Evolutionary conservation across 768 basidiomycete species (phyloP).

Genomic region (Lentinula guzmanii): DNA sequence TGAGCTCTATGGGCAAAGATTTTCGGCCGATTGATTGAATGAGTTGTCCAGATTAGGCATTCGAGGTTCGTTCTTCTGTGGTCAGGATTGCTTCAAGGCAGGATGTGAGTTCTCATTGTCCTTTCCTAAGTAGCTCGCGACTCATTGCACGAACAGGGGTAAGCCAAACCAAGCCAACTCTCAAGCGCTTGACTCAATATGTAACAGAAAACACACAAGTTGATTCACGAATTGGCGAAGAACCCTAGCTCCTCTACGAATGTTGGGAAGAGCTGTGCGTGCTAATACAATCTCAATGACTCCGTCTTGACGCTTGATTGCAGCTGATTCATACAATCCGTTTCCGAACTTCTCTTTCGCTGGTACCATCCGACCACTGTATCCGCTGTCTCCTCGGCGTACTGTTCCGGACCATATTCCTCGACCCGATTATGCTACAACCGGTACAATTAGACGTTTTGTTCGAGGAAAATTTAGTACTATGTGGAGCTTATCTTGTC

Average conservation of each 20-base stretch:
- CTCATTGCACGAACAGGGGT: constrained; percentile 16
- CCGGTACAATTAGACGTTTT: constrained; percentile 41
- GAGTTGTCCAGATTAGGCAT: constrained; percentile 52
- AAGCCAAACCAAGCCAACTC: constrained; percentile 7
- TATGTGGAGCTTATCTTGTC: constrained; percentile 16
- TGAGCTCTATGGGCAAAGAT: constrained; percentile 5
- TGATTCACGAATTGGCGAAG: constrained; percentile 61
- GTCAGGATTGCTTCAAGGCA: constrained; percentile 94
- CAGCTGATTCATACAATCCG: constrained; percentile 77
- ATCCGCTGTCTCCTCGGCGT: constrained; percentile 81
- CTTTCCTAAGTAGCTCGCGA: neutral
- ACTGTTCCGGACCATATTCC: constrained; percentile 77
- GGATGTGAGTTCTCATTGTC: constrained; percentile 58
- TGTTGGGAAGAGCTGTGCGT: constrained; percentile 1
- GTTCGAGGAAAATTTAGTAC: constrained; percentile 10
- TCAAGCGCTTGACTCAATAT: neutral
- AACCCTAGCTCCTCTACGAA: constrained; percentile 6
- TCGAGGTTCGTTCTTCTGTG: constrained; percentile 84
- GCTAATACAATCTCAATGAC: neutral
- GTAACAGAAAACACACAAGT: constrained; percentile 74
- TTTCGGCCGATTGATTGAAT: constrained; percentile 8
- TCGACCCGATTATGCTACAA: constrained; percentile 82
- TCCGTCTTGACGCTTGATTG: neutral
- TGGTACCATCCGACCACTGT: constrained; percentile 73
- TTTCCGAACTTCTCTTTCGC: constrained; percentile 76